These are phyloP conservation scores for Aureobasidium subglaciale DNA, from an alignment of 2,329 filamentous ascomycete genomes.

Conservation along the genomic window DNA sequence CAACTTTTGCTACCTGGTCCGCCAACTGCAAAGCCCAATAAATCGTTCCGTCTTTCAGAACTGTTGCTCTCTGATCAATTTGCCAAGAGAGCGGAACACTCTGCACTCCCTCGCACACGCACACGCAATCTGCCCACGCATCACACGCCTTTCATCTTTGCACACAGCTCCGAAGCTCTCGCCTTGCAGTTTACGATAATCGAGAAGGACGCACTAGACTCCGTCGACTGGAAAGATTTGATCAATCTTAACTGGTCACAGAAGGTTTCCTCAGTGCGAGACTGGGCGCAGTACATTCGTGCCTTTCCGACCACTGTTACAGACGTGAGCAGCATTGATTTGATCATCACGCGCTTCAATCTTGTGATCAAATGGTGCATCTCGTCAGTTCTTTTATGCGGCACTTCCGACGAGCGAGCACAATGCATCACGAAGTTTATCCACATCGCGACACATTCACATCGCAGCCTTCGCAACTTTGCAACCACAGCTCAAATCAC, in stretches of 20 bases:
- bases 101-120: conserved; percentile 1
- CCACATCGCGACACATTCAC: conserved; percentile 70
- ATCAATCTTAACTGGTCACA: conserved; percentile 80
- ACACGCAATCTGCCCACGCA: conserved; percentile 11
- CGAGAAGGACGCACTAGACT: conserved; percentile 77
- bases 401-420: conserved; percentile 63
- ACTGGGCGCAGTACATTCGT: conserved; percentile 68
- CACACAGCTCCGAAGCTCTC: conserved; percentile 70
- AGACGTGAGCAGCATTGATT: conserved; percentile 59
- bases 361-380: conserved; percentile 83
- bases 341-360: conserved; percentile 81
- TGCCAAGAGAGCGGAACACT: conserved; percentile 4
- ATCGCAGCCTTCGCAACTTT: conserved; percentile 65
- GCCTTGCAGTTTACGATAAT: conserved; percentile 81
- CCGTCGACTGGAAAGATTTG: conserved; percentile 82
- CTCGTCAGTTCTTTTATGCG: conserved; percentile 70
- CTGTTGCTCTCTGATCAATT: conserved; percentile 2
- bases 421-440: conserved; percentile 74
- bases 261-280: conserved; percentile 31
- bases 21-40: not conserved
- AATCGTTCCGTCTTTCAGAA: conserved; percentile 11
- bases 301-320: conserved; percentile 49
- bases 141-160: conserved; percentile 73
- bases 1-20: conserved; percentile 5
- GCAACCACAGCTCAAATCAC: conserved; percentile 77